Evolutionary conservation across 2,329 filamentous ascomycete species (phyloP), one percentile per base, ranked within the genome.

Genomic region (Hypoxylon rubiginosum): DNA sequence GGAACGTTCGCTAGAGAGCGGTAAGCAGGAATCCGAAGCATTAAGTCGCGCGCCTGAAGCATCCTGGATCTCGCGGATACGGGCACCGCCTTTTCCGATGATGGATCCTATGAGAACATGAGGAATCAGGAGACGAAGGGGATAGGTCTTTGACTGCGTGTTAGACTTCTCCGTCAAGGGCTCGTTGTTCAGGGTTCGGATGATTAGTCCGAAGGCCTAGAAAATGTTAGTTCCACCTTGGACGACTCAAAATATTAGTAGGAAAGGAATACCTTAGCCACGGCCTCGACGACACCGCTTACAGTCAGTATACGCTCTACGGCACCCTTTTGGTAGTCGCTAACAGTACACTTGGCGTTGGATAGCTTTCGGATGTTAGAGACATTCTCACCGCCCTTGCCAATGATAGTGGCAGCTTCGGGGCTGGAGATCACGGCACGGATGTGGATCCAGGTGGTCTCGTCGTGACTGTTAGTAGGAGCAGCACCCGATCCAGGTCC

Each of bases 21-120:
- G 96, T 60, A 99, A 87, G 78, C 94, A 97, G 4, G 94, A 91
- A 79, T 98, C 96, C 6, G 96, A 99, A 26, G 96, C 96, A 80
- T 99, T 99, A 49, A 99, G 88, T 68, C 97, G 92, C 58, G 96
- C 96, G 66, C 97, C 97, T 15, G 96, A 99, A 19, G 94, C 94
- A 78, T 99, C 96, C 80, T 99, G 96, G 68, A 99, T 99, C 82
- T 99, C 96, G 71, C 96, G 93, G 78, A 99, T 99, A 70, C 96
- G 91, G 64, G 94, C 92, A 71, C 96, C 96, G 69, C 92, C 93
- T 84, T 99, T 99, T 75, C 96, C 96, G 80, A 99, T 99, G 81
- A 99, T 98, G 66, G 95, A 97, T 56, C 96, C 96, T 75, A 99
- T 99, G 62, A 99, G 88, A 74, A 99, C 96, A 78, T 98, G 96